Percentiles rank a stretch among this genome's conserved stretches.
Evolutionary conservation across 257 asterid genomes (phyloP).

Genomic region (Phtheirospermum japonicum): DNA sequence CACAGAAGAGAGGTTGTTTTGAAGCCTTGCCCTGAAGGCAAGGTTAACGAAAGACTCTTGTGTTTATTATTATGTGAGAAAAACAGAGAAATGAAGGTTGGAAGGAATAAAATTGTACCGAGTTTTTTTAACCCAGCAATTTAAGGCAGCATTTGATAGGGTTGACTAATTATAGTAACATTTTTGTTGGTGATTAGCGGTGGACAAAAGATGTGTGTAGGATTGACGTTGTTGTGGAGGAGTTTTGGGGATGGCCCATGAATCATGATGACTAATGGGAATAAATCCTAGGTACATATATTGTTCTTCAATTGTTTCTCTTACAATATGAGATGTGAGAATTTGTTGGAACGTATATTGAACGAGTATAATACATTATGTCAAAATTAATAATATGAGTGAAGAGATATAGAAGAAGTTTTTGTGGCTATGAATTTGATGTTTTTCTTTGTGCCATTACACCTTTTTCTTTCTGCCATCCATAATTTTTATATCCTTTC

Average conservation of each 20-base stretch:
- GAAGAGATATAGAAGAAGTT: too few relatives aligned
- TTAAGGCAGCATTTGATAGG: constrained; percentile 14
- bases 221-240: constrained; percentile 20
- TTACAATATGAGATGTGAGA: too few relatives aligned
- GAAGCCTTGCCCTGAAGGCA: constrained; percentile 44
- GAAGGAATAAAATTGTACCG: constrained; percentile 2
- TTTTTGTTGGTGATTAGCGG: constrained; percentile 13
- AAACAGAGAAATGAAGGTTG: neutral
- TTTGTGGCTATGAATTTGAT: too few relatives aligned
- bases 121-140: neutral
- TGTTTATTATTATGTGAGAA: neutral
- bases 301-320: too few relatives aligned
- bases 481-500: too few relatives aligned
- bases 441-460: too few relatives aligned
- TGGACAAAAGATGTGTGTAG: constrained; percentile 2
- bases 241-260: neutral
- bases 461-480: too few relatives aligned
- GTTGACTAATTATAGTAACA: constrained; percentile 22
- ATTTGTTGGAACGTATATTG: too few relatives aligned
- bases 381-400: too few relatives aligned
- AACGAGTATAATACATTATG: too few relatives aligned
- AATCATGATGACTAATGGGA: too few relatives aligned
- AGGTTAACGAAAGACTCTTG: constrained; percentile 35
- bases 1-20: neutral
- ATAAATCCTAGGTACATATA: too few relatives aligned